phyloP scores from a whole-genome alignment of 2,329 filamentous ascomycete genomes.

The Clathrospora elynae region DNA sequence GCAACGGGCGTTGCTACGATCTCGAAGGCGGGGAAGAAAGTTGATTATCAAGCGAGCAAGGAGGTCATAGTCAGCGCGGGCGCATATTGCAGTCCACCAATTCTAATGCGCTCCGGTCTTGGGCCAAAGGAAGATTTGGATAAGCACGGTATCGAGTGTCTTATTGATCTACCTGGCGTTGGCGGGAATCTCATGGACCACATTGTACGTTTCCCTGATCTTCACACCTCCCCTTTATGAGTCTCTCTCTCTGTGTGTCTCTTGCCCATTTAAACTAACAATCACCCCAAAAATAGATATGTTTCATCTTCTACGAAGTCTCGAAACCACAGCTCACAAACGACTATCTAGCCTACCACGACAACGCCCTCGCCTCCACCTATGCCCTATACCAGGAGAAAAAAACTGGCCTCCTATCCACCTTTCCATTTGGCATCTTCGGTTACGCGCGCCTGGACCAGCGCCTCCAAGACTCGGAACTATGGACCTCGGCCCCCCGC shows the following conservation, averaged over 20 bases:
- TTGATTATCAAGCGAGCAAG: constrained; percentile 42
- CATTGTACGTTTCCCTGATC: constrained; percentile 58
- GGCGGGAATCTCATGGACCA: constrained; percentile 57
- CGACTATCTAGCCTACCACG: constrained; percentile 63
- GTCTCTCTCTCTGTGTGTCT: too few species aligned
- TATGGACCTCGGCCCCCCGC: constrained; percentile 60
- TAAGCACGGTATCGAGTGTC: constrained; percentile 57
- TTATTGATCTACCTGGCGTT: not conserved
- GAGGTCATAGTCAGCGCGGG: constrained; percentile 45
- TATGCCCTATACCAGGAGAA: constrained; percentile 63
- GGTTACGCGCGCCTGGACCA: constrained; percentile 67
- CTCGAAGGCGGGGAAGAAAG: constrained; percentile 49
- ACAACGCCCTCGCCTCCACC: constrained; percentile 56
- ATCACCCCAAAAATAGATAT: constrained; percentile 42
- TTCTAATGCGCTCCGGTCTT: constrained; percentile 61
- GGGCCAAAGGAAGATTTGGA: constrained; percentile 60
- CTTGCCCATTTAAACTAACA: constrained; percentile 45
- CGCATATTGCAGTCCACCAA: constrained; percentile 42
- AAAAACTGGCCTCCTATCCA: constrained; percentile 63
- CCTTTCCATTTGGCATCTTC: constrained; percentile 67
- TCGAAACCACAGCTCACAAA: constrained; percentile 60
- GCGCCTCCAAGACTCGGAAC: constrained; percentile 58
- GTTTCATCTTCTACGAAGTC: constrained; percentile 66
- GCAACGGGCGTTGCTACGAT: constrained; percentile 56
- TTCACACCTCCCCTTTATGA: too few species aligned